Evolutionary conservation across 352 stramenopile species (phyloP).

Genomic region (Thalassiosira livingstoniorum): DNA sequence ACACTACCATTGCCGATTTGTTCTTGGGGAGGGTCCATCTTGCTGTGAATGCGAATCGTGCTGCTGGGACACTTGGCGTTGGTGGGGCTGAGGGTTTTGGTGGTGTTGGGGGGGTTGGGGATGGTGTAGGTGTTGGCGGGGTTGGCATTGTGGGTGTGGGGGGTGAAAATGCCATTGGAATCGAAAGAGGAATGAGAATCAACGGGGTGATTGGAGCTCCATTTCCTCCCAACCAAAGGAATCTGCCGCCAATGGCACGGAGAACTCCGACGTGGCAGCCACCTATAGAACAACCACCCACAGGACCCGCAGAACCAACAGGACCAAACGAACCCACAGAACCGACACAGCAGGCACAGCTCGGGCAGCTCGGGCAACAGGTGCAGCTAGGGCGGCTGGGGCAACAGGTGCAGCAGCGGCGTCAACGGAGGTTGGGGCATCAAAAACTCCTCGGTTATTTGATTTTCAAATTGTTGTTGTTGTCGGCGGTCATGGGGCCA

Average conservation of each 20-base stretch:
- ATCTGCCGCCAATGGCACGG: too few species aligned
- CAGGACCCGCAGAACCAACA: neutral
- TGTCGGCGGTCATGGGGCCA: slow-evolving; percentile 72
- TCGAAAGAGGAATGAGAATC: too few species aligned
- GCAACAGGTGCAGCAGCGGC: slow-evolving; percentile 17
- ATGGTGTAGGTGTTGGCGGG: too few species aligned
- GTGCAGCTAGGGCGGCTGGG: neutral
- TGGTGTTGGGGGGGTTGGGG: too few species aligned
- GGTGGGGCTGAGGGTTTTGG: neutral
- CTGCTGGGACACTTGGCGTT: neutral
- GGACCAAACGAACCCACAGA: neutral
- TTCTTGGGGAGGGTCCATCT: slow-evolving; percentile 64
- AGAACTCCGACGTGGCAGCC: neutral
- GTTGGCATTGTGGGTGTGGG: too few species aligned
- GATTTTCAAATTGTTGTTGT: slow-evolving; percentile 80
- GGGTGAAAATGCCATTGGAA: too few species aligned
- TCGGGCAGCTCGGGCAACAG: neutral
- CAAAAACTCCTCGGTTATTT: slow-evolving; percentile 72
- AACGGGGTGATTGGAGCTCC: too few species aligned
- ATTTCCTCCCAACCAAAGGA: too few species aligned
- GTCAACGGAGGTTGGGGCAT: slow-evolving; percentile 38
- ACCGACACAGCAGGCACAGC: neutral
- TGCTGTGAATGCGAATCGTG: neutral
- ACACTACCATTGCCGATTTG: slow-evolving; percentile 70
- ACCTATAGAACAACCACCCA: neutral